Conservation (phyloP, 2,329 filamentous ascomycete genomes). For the Remersonia thermophila region DNA sequence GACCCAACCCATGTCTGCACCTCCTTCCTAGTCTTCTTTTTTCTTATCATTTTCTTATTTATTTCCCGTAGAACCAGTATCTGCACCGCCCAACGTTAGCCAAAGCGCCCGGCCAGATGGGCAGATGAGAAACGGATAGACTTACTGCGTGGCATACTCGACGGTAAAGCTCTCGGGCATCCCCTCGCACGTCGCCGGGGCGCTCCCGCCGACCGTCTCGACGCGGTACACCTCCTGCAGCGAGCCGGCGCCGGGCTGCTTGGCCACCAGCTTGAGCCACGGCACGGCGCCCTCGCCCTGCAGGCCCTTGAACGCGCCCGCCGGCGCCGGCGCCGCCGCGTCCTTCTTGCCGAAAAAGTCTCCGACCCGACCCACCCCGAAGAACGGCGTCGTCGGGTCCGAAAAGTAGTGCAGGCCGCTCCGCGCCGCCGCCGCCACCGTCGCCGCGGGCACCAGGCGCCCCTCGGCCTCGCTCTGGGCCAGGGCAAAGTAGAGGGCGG, state of each 20-base stretch:
- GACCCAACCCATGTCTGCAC: no score
- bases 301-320: conserved; percentile 45
- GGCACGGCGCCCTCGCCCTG: conserved; percentile 56
- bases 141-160: conserved; percentile 75
- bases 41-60: neutral
- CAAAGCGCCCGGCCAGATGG: no score
- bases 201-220: conserved; percentile 67
- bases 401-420: conserved; percentile 76
- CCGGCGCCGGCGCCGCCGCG: conserved; percentile 49
- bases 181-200: conserved; percentile 61
- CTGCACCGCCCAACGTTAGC: neutral
- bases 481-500: conserved; percentile 56
- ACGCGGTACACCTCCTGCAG: conserved; percentile 72
- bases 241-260: conserved; percentile 41
- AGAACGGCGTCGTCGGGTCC: conserved; percentile 58
- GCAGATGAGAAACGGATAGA: conserved; percentile 21
- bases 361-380: conserved; percentile 62
- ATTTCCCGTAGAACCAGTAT: conserved; percentile 8
- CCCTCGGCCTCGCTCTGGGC: conserved; percentile 23
- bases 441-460: conserved; percentile 41
- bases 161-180: conserved; percentile 54
- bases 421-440: conserved; percentile 41
- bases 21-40: no score
- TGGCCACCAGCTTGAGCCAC: conserved; percentile 63
- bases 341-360: conserved; percentile 52